Conservation (phyloP, 2,329 filamentous ascomycete genomes). For the Acarospora socialis region DNA sequence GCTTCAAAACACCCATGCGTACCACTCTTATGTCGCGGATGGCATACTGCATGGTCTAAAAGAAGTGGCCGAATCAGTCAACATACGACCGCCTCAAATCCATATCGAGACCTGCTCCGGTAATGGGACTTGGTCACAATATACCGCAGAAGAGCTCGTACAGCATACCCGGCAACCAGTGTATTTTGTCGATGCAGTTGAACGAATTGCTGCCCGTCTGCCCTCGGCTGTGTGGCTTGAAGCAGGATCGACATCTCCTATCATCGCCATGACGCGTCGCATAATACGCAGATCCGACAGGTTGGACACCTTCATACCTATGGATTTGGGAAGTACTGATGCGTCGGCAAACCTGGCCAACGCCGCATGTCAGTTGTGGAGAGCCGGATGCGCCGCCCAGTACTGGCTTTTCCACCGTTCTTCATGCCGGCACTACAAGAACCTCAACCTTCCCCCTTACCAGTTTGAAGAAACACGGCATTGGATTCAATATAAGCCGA, state of each 20-base stretch:
- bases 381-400: conserved; percentile 8
- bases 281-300: conserved; percentile 11
- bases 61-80: not conserved
- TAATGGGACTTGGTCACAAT: not conserved
- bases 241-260: conserved; percentile 20
- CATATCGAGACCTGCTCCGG: conserved; percentile 1
- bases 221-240: conserved; percentile 21
- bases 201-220: conserved; percentile 15
- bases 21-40: not conserved
- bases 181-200: conserved; percentile 21
- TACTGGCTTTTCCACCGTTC: conserved; percentile 17
- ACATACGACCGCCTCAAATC: not conserved
- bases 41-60: not conserved
- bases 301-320: conserved; percentile 6
- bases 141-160: conserved; percentile 12
- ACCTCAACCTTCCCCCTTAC: conserved; percentile 7
- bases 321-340: conserved; percentile 3
- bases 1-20: conserved; percentile 1
- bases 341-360: conserved; percentile 1
- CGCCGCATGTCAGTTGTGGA: conserved; percentile 13
- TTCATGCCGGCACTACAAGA: conserved; percentile 1
- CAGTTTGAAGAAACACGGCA: conserved; percentile 10
- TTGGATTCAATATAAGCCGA: conserved; percentile 7
- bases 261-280: conserved; percentile 19
- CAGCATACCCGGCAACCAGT: conserved; percentile 23